These are phyloP conservation scores for Ceratobasidium sp. DNA, from an alignment of 1,284 basidiomycete genomes.

Conservation along the genomic window DNA sequence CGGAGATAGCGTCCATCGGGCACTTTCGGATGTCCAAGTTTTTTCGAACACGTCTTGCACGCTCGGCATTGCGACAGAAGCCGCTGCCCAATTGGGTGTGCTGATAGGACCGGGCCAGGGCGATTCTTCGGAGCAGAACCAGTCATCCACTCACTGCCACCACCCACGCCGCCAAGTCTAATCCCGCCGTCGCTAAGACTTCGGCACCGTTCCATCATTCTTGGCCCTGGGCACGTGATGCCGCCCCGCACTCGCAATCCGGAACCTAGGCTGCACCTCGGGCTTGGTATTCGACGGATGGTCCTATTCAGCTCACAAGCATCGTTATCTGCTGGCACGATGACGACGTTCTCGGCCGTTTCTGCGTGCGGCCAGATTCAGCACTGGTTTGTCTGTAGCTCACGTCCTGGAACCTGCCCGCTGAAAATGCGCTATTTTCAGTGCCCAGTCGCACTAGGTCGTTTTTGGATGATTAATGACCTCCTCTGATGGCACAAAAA, in stretches of 20 bases:
- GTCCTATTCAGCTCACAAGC: neutral
- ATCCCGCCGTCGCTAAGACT: constrained; percentile 7
- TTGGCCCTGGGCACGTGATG: neutral
- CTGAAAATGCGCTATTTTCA: neutral
- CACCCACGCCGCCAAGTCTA: constrained; percentile 15
- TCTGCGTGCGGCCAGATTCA: neutral
- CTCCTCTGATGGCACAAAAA: neutral
- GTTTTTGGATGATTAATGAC: neutral
- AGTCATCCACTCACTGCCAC: constrained; percentile 4
- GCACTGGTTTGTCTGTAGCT: neutral
- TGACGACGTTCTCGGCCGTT: neutral
- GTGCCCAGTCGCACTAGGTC: neutral
- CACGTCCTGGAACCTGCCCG: neutral
- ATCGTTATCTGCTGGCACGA: neutral
- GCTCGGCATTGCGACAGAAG: constrained; percentile 1
- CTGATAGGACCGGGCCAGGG: no score
- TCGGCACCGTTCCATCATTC: neutral
- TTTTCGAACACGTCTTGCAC: neutral
- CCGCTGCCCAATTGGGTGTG: neutral
- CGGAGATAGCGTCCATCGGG: constrained; percentile 22
- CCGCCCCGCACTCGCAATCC: neutral
- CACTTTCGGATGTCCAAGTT: neutral
- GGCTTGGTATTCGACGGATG: constrained; percentile 7
- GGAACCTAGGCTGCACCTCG: neutral
- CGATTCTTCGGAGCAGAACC: neutral